Conservation (phyloP, 768 basidiomycete species). For the Psilocybe azurescens region DNA sequence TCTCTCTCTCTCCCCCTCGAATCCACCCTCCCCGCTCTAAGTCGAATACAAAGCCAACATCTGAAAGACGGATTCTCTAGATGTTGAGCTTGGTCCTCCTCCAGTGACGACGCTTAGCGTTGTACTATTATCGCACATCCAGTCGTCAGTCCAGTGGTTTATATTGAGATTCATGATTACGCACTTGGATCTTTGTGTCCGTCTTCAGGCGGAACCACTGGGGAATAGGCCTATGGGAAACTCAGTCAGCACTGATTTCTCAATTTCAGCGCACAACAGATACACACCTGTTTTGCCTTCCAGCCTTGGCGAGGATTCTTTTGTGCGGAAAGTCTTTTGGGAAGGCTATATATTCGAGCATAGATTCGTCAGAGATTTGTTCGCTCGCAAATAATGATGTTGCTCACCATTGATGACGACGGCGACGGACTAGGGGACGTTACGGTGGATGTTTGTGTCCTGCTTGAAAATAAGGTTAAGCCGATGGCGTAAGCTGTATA, state of each 20-base stretch:
- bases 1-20: conserved; percentile 6
- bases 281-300: conserved; percentile 91
- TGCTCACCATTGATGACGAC: conserved; percentile 56
- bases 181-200: conserved; percentile 92
- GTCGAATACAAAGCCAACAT: conserved; percentile 16
- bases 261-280: background rate
- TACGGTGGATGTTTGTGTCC: conserved; percentile 27
- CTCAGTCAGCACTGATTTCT: conserved; percentile 8
- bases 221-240: conserved; percentile 82
- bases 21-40: conserved; percentile 16
- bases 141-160: background rate
- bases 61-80: conserved; percentile 43
- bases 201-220: conserved; percentile 99
- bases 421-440: conserved; percentile 37
- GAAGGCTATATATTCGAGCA: conserved; percentile 74
- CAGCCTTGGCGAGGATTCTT: conserved; percentile 95
- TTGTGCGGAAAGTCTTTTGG: conserved; percentile 98
- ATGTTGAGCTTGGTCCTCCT: conserved; percentile 99
- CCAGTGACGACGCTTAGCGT: conserved; percentile 98
- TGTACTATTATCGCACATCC: conserved; percentile 59
- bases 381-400: conserved; percentile 7
- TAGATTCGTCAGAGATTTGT: conserved; percentile 2
- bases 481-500: conserved; percentile 38
- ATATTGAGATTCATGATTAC: conserved; percentile 21
- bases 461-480: conserved; percentile 38